Percentiles rank a stretch among this genome's conserved stretches.
phyloP scores from a whole-genome alignment of 345 rosid genomes.

The Jatropha curcas region DNA sequence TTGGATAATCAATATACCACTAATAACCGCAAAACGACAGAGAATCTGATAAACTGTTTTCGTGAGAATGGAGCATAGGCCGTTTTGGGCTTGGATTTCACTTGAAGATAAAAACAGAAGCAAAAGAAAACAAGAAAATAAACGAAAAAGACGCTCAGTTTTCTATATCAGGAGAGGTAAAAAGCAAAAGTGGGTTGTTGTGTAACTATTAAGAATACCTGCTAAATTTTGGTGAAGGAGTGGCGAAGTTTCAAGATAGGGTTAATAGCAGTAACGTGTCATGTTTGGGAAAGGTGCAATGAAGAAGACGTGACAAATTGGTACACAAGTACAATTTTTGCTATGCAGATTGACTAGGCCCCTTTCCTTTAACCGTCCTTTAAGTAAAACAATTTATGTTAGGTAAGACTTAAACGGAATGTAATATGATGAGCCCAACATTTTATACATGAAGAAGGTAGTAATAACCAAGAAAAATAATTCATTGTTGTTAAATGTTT shows the following conservation, averaged over 20 bases:
- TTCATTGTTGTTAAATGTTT: not conserved
- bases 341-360: not conserved
- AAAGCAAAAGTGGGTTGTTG: conserved; percentile 32
- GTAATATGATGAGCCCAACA: not conserved
- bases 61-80: not conserved
- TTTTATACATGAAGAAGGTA: no score
- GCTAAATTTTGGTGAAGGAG: not conserved
- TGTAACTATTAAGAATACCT: conserved; percentile 29
- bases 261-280: not conserved
- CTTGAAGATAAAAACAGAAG: conserved; percentile 10
- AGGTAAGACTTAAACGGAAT: not conserved
- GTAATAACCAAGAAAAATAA: not conserved
- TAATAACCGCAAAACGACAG: not conserved
- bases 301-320: not conserved
- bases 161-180: conserved; percentile 24
- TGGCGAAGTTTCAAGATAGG: not conserved
- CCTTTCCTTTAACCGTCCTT: not conserved
- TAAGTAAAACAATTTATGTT: not conserved
- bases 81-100: not conserved
- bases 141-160: conserved; percentile 3
- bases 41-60: not conserved
- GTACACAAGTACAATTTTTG: not conserved
- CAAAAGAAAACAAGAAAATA: not conserved
- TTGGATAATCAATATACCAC: not conserved
- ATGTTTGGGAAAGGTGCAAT: conserved; percentile 1